Percentiles rank a stretch among this genome's conserved stretches.
Conservation (phyloP, 176 grass and related monocot species). For the Guadua angustifolia region DNA sequence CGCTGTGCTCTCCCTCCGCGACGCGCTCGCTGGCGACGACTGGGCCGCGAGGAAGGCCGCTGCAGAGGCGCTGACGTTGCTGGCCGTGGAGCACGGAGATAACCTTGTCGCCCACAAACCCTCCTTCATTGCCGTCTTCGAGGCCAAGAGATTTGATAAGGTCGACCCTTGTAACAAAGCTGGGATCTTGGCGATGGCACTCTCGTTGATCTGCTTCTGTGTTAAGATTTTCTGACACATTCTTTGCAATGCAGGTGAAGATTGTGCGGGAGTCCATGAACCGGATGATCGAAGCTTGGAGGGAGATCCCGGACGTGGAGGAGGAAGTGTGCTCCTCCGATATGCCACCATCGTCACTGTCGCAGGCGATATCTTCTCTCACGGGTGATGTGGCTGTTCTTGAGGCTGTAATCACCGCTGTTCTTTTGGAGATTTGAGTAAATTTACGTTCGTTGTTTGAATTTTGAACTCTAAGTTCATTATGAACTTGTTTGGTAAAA, state of each 20-base stretch:
- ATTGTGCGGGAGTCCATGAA: conserved; percentile 93
- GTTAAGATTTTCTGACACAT: conserved; percentile 25
- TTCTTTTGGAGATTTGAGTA: conserved; percentile 4
- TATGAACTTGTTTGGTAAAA: conserved; percentile 26
- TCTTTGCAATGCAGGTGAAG: conserved; percentile 82
- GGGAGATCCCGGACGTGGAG: conserved; percentile 70
- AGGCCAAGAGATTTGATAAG: conserved; percentile 92
- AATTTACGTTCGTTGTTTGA: conserved; percentile 34
- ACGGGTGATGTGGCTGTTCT: conserved; percentile 55
- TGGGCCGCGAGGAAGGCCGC: conserved; percentile 90
- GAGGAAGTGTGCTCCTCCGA: conserved; percentile 54
- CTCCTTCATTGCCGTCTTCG: conserved; percentile 77
- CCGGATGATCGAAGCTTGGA: conserved; percentile 92
- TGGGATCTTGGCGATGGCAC: neutral
- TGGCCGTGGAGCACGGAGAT: conserved; percentile 67
- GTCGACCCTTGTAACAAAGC: conserved; percentile 30
- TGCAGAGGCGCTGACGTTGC: conserved; percentile 72
- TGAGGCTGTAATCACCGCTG: conserved; percentile 14
- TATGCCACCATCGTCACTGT: conserved; percentile 17
- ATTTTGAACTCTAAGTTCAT: conserved; percentile 17
- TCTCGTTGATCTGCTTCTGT: conserved; percentile 38
- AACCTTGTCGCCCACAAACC: conserved; percentile 65
- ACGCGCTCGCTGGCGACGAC: conserved; percentile 79
- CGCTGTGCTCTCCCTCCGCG: conserved; percentile 67
- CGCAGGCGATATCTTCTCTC: conserved; percentile 56